These are phyloP conservation scores for Trametes meyenii DNA, from an alignment of 768 basidiomycete genomes.

Conservation along the genomic window DNA sequence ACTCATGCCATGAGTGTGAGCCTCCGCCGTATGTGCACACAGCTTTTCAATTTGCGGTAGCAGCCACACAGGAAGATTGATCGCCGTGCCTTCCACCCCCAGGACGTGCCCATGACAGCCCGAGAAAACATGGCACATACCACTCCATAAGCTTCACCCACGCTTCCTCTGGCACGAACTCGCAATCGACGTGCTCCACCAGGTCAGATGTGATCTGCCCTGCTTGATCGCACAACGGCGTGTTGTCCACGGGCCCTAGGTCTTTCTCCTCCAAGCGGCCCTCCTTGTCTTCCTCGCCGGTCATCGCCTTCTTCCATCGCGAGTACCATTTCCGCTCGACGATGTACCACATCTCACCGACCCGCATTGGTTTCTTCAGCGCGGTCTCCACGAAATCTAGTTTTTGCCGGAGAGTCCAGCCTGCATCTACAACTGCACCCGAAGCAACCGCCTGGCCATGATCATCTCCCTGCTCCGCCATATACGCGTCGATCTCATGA, in stretches of 20 bases:
- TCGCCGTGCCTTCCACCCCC: too few relatives aligned
- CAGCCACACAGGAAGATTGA: too few relatives aligned
- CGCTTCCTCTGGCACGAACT: constrained; percentile 71
- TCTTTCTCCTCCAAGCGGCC: constrained; percentile 61
- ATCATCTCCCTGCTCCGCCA: constrained; percentile 38
- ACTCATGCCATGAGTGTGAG: background rate
- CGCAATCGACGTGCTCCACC: constrained; percentile 68
- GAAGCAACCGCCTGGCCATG: constrained; percentile 14
- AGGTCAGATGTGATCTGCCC: constrained; percentile 50
- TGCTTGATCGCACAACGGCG: constrained; percentile 47
- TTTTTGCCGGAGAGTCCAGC: constrained; percentile 46
- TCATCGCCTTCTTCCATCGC: constrained; percentile 74
- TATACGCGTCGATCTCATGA: constrained; percentile 60
- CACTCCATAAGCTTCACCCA: constrained; percentile 73
- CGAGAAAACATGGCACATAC: constrained; percentile 45
- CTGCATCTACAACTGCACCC: constrained; percentile 25
- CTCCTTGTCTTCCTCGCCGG: constrained; percentile 69
- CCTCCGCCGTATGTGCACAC: background rate
- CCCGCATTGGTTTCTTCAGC: constrained; percentile 51
- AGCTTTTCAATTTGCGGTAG: background rate
- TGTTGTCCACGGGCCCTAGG: constrained; percentile 78
- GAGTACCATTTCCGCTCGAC: constrained; percentile 73
- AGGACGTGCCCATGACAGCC: background rate
- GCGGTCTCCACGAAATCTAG: constrained; percentile 51
- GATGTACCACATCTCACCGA: constrained; percentile 80